Evolutionary conservation across 148 eudicot genomes (phyloP), one percentile per base, ranked within the genome.

Genomic region (Persicaria maculosa): DNA sequence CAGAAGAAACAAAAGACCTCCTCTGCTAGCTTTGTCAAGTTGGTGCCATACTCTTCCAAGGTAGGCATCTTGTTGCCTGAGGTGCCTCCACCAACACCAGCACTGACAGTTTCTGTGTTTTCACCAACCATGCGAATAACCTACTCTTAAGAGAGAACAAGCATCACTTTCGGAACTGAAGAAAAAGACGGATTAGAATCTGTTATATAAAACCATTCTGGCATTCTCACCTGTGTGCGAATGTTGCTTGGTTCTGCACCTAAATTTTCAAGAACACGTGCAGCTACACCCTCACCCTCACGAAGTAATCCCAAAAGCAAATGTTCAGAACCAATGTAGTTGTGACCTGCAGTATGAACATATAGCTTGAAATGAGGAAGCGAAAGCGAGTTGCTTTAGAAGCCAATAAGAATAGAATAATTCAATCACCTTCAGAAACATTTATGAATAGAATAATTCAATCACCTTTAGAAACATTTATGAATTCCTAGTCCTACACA

Each of bases 221-320:
- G 47, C 16, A 14, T 65, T 14, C 79, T 79, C 55, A 84, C 98
- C 93, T 92, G 96, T 74, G 96, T 88, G 59, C 98, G 90, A 74
- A 94, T 90, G 76, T 86, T 92, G 46, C 86, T 87, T 2, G 96
- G 93, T 59, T 94, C 98, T 79, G 93, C 98, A 72, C 97, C 97
- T 81, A 94, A 71, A 75, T 89, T 94, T 79, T 94, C 97, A 20
- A 94, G 88, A 72, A 92, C 93, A 74, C 92, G 92, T 19, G 92
- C 96, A 74, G 97, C 98, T 50, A 92, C 98, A 77, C 97, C 97
- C 79, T 94, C 98, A 73, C 97, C 98, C 83, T 92, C 98, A 64
- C 97, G 88, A 79, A 94, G 98, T 86, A 94, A 86, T 50, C 92
- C 98, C 83, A 94, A 81, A 65, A 94, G 89, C 87, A 94, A 87